phyloP scores from a whole-genome alignment of 306 rosid species.

The Dalbergia cochinchinensis region DNA sequence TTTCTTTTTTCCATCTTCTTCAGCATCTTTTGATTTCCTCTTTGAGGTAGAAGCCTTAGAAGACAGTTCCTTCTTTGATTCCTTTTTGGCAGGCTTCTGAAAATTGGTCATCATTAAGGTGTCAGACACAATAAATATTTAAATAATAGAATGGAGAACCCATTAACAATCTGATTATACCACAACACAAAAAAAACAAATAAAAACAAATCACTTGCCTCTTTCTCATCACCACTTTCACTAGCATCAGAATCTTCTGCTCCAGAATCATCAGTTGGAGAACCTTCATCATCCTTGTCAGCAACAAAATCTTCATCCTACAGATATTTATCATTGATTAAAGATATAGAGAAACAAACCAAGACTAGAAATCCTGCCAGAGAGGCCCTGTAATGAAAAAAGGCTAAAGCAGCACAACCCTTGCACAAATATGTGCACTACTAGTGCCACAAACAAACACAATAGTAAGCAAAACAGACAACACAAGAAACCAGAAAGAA shows the following conservation, averaged over 20 bases:
- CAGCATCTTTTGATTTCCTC: slow-evolving; percentile 77
- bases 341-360: slow-evolving; percentile 29
- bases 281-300: slow-evolving; percentile 93
- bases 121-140: slow-evolving; percentile 34
- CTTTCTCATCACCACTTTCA: slow-evolving; percentile 75
- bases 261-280: slow-evolving; percentile 98
- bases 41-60: slow-evolving; percentile 88
- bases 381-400: too few relatives aligned
- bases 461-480: slow-evolving; percentile 10
- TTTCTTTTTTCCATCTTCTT: slow-evolving; percentile 90
- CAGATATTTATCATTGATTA: slow-evolving; percentile 40
- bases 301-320: slow-evolving; percentile 91
- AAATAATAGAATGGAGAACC: slow-evolving; percentile 4
- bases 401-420: too few relatives aligned
- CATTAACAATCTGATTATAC: background rate
- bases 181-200: background rate
- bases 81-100: slow-evolving; percentile 95
- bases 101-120: slow-evolving; percentile 42
- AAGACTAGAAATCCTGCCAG: too few relatives aligned
- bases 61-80: slow-evolving; percentile 72
- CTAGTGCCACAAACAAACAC: slow-evolving; percentile 17
- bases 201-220: slow-evolving; percentile 63
- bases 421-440: background rate
- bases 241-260: slow-evolving; percentile 89
- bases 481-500: slow-evolving; percentile 21